A percentile compares a stretch with the other conserved stretches of the same genome.
These are phyloP conservation scores for Debaryomyces castellii DNA, from an alignment of 805 yeast species.

Conservation along the genomic window DNA sequence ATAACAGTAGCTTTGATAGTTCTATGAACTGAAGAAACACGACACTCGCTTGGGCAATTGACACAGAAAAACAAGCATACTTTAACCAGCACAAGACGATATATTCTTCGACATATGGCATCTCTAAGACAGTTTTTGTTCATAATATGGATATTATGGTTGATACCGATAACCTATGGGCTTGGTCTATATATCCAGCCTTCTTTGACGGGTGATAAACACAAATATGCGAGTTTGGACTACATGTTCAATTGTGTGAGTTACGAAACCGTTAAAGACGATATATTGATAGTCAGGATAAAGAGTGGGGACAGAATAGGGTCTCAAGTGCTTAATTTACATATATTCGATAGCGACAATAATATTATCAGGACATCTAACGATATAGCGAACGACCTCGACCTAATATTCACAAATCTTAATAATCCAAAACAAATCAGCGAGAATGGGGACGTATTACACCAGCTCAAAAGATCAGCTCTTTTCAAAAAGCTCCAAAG, in stretches of 20 bases:
- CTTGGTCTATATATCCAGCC: constrained; percentile 39
- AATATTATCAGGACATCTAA: constrained; percentile 32
- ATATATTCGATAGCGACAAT: constrained; percentile 36
- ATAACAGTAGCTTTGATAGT: neutral
- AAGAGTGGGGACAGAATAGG: constrained; percentile 28
- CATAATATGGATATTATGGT: neutral
- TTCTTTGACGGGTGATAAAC: constrained; percentile 26
- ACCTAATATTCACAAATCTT: constrained; percentile 36
- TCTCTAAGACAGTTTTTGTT: neutral
- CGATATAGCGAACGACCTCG: constrained; percentile 29
- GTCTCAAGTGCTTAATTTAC: constrained; percentile 35
- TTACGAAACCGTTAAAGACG: constrained; percentile 36
- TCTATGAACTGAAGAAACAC: neutral
- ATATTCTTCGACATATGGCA: constrained; percentile 1
- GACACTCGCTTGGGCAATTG: neutral
- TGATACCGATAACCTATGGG: constrained; percentile 12
- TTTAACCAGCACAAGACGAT: too few relatives aligned
- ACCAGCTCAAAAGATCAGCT: constrained; percentile 6
- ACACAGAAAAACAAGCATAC: neutral
- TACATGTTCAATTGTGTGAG: constrained; percentile 36
- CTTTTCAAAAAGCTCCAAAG: constrained; percentile 4
- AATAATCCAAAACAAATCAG: constrained; percentile 21
- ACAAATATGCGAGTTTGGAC: constrained; percentile 25
- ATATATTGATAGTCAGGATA: constrained; percentile 33
- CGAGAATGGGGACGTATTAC: constrained; percentile 6